Percentiles rank a stretch among this genome's conserved stretches.
Conservation (phyloP, 2,329 filamentous ascomycete genomes). For the Phialocephala subalpina region DNA sequence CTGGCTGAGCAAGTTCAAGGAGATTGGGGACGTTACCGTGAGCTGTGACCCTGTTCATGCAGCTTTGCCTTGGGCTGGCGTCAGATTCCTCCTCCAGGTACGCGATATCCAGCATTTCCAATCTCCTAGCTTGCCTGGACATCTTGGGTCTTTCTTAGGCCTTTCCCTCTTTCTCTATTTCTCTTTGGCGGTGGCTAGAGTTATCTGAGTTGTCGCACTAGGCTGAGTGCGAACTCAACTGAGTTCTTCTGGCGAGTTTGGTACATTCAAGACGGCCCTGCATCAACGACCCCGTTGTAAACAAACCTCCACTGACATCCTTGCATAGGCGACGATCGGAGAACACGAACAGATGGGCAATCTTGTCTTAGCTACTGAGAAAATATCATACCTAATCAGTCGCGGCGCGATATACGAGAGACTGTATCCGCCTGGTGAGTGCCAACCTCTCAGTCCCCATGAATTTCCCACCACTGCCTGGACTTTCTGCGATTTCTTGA, state of each 20-base stretch:
- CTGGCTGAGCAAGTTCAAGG: constrained; percentile 40
- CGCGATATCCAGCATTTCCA: neutral
- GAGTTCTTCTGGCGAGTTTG: no score
- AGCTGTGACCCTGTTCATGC: constrained; percentile 42
- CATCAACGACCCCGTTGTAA: neutral
- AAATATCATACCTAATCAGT: constrained; percentile 31
- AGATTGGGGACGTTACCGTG: constrained; percentile 38
- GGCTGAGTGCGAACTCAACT: no score
- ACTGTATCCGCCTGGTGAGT: constrained; percentile 28
- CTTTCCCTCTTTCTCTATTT: no score
- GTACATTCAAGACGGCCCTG: no score
- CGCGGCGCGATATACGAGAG: constrained; percentile 35
- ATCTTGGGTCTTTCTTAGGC: no score
- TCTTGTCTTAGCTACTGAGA: constrained; percentile 30
- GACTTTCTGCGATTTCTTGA: no score
- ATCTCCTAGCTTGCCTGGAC: neutral
- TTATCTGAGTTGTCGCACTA: no score
- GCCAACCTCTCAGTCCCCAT: no score
- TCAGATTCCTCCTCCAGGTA: constrained; percentile 42
- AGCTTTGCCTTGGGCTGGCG: constrained; percentile 41
- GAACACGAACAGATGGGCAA: constrained; percentile 29
- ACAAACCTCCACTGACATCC: neutral
- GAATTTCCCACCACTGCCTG: no score
- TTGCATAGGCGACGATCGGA: constrained; percentile 11
- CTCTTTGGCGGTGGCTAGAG: no score